Conservation (phyloP, 2,329 filamentous ascomycete species). For the Emergomyces africanus region DNA sequence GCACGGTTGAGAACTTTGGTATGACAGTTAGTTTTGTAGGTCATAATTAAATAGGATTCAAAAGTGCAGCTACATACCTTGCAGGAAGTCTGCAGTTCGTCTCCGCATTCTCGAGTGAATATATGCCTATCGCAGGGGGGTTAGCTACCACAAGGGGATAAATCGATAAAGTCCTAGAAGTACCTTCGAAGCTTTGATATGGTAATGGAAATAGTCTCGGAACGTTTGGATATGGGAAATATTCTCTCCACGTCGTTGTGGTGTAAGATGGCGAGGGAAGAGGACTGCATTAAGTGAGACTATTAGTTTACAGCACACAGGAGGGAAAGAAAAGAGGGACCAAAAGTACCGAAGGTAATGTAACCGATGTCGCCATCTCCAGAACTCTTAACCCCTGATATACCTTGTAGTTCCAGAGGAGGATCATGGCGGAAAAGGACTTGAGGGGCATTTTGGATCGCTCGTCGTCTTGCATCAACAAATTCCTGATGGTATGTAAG, state of each 20-base stretch:
- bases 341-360: slow-evolving; percentile 76
- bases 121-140: slow-evolving; percentile 53
- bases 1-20: slow-evolving; percentile 78
- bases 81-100: slow-evolving; percentile 94
- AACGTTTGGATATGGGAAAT: slow-evolving; percentile 99
- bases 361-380: slow-evolving; percentile 85
- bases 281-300: slow-evolving; percentile 48
- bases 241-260: slow-evolving; percentile 80
- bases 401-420: slow-evolving; percentile 75
- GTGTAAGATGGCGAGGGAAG: slow-evolving; percentile 87
- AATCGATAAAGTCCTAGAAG: slow-evolving; percentile 1
- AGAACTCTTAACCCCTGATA: slow-evolving; percentile 66
- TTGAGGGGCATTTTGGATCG: slow-evolving; percentile 96
- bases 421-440: slow-evolving; percentile 93
- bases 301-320: neutral
- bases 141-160: neutral
- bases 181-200: slow-evolving; percentile 97
- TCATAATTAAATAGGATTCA: neutral
- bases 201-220: slow-evolving; percentile 99
- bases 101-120: slow-evolving; percentile 98
- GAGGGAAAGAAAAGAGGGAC: neutral
- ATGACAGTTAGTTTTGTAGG: slow-evolving; percentile 21
- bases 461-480: slow-evolving; percentile 80
- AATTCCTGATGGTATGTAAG: slow-evolving; percentile 50
- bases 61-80: slow-evolving; percentile 47